Evolutionary conservation across 305 asterid genomes (phyloP).

Genomic region (Stenogyne calaminthoides): DNA sequence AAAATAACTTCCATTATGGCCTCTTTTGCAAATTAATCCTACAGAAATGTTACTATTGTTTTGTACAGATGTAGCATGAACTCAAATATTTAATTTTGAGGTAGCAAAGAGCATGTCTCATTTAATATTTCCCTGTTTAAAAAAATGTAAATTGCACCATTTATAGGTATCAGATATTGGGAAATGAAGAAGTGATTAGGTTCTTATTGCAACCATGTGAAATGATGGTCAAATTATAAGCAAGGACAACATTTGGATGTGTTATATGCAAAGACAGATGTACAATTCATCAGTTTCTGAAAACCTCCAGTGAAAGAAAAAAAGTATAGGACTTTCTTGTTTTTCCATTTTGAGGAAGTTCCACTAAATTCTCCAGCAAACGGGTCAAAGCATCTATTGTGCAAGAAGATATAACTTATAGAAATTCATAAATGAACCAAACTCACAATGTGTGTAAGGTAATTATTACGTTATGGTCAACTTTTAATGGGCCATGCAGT

Average conservation of each 20-base stretch:
- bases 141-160: not conserved
- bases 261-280: not conserved
- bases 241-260: not conserved
- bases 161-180: not conserved
- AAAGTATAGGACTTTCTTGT: not conserved
- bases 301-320: not conserved
- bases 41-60: not conserved
- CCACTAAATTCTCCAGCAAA: not conserved
- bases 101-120: not conserved
- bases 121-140: not conserved
- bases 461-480: not conserved
- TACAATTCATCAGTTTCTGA: not conserved
- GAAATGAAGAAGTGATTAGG: not conserved
- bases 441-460: not conserved
- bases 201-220: not conserved
- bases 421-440: not conserved
- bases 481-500: not conserved
- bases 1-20: not conserved
- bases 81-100: not conserved
- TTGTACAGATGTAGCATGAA: not conserved
- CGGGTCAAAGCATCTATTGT: not conserved
- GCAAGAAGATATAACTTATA: constrained; percentile 8
- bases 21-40: not conserved
- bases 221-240: not conserved
- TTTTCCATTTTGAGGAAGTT: not conserved